Evolutionary conservation across 495 filamentous ascomycete genomes (phyloP).

Genomic region (Pseudevernia furfuracea): DNA sequence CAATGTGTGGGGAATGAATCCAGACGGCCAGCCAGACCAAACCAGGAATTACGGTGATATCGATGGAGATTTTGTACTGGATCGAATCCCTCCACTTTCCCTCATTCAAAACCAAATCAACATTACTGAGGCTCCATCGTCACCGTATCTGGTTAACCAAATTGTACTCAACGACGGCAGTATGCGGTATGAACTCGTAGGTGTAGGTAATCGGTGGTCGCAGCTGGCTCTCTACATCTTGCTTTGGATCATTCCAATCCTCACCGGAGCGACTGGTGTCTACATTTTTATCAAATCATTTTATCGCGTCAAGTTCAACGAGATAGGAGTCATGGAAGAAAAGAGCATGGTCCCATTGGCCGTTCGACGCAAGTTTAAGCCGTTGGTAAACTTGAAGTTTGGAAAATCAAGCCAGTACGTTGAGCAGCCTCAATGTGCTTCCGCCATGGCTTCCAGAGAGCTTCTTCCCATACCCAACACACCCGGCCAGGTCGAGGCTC

Average conservation of each 20-base stretch:
- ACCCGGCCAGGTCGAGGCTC: slow-evolving; percentile 14
- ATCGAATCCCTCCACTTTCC: slow-evolving; percentile 37
- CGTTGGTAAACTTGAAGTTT: slow-evolving; percentile 25
- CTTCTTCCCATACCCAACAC: slow-evolving; percentile 11
- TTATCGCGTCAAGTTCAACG: slow-evolving; percentile 48
- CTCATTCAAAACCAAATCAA: slow-evolving; percentile 40
- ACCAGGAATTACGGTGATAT: slow-evolving; percentile 44
- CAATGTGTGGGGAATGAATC: slow-evolving; percentile 45
- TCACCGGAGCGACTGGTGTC: slow-evolving; percentile 36
- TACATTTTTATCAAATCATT: slow-evolving; percentile 40
- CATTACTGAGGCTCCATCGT: slow-evolving; percentile 37
- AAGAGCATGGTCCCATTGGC: slow-evolving; percentile 36
- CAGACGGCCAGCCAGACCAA: slow-evolving; percentile 40
- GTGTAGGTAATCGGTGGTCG: slow-evolving; percentile 36
- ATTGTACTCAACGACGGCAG: slow-evolving; percentile 41
- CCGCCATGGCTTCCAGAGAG: slow-evolving; percentile 10
- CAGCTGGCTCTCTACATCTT: slow-evolving; percentile 42
- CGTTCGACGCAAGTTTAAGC: slow-evolving; percentile 30
- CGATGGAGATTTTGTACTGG: slow-evolving; percentile 37
- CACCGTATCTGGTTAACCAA: slow-evolving; percentile 38
- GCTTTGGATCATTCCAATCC: slow-evolving; percentile 37
- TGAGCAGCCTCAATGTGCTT: slow-evolving; percentile 46
- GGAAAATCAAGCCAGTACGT: slow-evolving; percentile 32
- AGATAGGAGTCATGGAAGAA: slow-evolving; percentile 48
- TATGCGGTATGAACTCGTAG: slow-evolving; percentile 36